These are phyloP conservation scores for Exsudoporus frostii DNA, from an alignment of 768 basidiomycete genomes.

Conservation along the genomic window DNA sequence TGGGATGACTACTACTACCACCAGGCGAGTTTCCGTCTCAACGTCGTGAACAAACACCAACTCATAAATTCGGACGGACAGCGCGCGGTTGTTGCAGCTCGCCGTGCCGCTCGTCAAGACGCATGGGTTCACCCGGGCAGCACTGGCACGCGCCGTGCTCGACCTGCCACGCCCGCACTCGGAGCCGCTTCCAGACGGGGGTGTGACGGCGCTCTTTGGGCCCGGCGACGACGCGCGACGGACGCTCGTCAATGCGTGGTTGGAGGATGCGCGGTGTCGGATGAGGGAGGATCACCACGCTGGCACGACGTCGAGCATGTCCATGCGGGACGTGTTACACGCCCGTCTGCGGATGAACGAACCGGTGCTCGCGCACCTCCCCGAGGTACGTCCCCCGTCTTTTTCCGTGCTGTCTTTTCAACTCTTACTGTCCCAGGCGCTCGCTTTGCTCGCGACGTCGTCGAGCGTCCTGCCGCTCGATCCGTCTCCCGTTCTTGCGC, in stretches of 20 bases:
- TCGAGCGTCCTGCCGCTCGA: constrained; percentile 51
- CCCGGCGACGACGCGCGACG: constrained; percentile 60
- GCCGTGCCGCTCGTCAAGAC: constrained; percentile 61
- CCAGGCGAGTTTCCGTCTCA: constrained; percentile 14
- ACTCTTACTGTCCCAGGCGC: too few relatives aligned
- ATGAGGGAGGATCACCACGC: constrained; percentile 38
- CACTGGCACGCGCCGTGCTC: constrained; percentile 64
- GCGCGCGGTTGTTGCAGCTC: constrained; percentile 47
- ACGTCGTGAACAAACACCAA: too few relatives aligned
- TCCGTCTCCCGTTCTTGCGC: constrained; percentile 55
- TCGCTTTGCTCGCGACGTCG: constrained; percentile 62
- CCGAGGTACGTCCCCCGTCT: constrained; percentile 50
- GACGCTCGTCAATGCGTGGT: constrained; percentile 69
- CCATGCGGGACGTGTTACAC: constrained; percentile 49
- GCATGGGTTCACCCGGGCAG: constrained; percentile 73
- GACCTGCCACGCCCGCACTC: constrained; percentile 46
- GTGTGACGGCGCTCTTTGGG: constrained; percentile 74
- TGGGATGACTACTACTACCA: constrained; percentile 2
- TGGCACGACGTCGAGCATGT: constrained; percentile 12
- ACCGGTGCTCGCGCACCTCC: constrained; percentile 59
- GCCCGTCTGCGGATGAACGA: constrained; percentile 64
- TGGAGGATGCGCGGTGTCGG: constrained; percentile 56
- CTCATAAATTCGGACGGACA: too few relatives aligned
- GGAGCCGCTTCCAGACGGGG: constrained; percentile 64
- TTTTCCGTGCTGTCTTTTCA: too few relatives aligned